These are phyloP conservation scores for Nemania abortiva DNA, from an alignment of 2,329 filamentous ascomycete species.

Conservation along the genomic window DNA sequence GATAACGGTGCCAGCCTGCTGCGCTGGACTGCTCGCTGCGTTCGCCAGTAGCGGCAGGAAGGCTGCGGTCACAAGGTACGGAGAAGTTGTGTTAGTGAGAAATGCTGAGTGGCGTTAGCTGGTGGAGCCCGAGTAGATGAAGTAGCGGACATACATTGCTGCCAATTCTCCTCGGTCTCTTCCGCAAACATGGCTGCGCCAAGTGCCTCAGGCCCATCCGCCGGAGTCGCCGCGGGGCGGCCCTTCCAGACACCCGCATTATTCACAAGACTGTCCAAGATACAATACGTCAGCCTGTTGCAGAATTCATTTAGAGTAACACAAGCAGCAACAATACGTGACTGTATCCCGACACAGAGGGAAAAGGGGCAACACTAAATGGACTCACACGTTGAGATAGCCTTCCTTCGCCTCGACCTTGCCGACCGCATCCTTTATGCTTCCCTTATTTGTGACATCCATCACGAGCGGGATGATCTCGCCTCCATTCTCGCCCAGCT, in stretches of 20 bases:
- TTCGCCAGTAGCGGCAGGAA: conserved; percentile 66
- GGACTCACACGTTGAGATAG: conserved; percentile 60
- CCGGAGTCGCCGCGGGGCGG: conserved; percentile 30
- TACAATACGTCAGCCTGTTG: conserved; percentile 2
- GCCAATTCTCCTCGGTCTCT: conserved; percentile 43
- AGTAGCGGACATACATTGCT: conserved; percentile 43
- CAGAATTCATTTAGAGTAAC: not conserved
- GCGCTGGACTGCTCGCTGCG: conserved; percentile 58
- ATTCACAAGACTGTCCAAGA: conserved; percentile 57
- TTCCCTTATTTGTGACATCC: conserved; percentile 65
- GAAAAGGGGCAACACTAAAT: not conserved
- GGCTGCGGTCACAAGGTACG: conserved; percentile 66
- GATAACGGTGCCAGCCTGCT: conserved; percentile 63
- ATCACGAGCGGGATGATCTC: conserved; percentile 58
- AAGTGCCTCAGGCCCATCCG: conserved; percentile 46
- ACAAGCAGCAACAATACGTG: not conserved
- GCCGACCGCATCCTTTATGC: conserved; percentile 60
- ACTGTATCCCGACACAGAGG: not conserved
- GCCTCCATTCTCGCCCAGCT: conserved; percentile 56
- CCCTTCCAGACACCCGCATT: conserved; percentile 61
- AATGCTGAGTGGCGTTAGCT: conserved; percentile 52
- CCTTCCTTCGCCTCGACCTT: conserved; percentile 65
- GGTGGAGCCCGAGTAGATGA: too few species aligned
- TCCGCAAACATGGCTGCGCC: conserved; percentile 46
- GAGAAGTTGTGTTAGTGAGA: conserved; percentile 62